Evolutionary conservation across 2,329 filamentous ascomycete species (phyloP), one percentile per base, ranked within the genome.

Genomic region (Xylaria hypoxylon): DNA sequence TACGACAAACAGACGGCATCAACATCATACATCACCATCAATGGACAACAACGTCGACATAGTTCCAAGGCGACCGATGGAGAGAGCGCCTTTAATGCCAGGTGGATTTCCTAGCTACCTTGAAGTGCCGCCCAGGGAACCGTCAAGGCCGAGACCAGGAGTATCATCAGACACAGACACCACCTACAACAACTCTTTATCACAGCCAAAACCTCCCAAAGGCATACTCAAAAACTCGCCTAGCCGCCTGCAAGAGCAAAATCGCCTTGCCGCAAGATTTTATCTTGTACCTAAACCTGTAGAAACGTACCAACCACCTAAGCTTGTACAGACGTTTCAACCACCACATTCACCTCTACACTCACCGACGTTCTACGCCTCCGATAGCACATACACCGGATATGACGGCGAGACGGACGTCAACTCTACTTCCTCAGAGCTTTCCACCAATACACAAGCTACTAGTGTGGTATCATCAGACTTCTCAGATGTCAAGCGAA

Each of bases 391-490:
- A 42, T 75, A 71, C 38, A 66, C 59, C 47, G 74, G 68, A 53
- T 76, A 71, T 60, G 75, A 79, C 33, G 69, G 70, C 3, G 78
- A 79, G 60, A 79, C 78, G 11, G 79, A 80, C 62, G 77, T 79
- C 22, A 76, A 78, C 56, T 79, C 78, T 6, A 74, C 74, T 10
- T 76, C 75, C 0, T 80, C 79, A 0, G 78, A 79, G 26, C 74
- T 80, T 38, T 80, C 79, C 6, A 68, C 76, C 55, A 80, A 76
- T 68, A 81, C 79, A 3, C 73, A 80, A 55, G 79, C 79, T 35
- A 80, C 79, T 6, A 80, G 77, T 26, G 77, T 80, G 42, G 71
- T 74, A 63, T 80, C 79, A 10, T 80, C 79, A 7, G 76, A 75
- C 60, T 63, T 58, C 56, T 71, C 70, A 22, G 62, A 68, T 38